phyloP scores from a whole-genome alignment of 495 filamentous ascomycete species.

The Ramalina intermedia region DNA sequence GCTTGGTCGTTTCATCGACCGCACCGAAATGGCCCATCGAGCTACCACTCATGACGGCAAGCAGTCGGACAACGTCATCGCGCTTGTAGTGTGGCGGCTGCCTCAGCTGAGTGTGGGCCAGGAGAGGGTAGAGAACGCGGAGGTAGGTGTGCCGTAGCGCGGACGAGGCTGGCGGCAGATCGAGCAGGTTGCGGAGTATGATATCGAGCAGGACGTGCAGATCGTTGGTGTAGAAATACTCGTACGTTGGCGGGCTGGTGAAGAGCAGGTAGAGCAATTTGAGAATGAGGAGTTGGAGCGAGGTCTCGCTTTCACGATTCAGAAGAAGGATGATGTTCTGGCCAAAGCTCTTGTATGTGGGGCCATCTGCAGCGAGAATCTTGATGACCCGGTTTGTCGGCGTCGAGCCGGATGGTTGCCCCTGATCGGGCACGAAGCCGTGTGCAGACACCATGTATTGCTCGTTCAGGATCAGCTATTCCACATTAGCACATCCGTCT shows the following conservation, averaged over 20 bases:
- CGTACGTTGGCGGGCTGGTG: slow-evolving; percentile 76
- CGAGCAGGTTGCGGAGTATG: slow-evolving; percentile 87
- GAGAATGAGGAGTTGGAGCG: slow-evolving; percentile 82
- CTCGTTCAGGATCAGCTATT: slow-evolving; percentile 86
- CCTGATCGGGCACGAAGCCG: slow-evolving; percentile 30
- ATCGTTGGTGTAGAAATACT: slow-evolving; percentile 98
- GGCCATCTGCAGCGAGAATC: slow-evolving; percentile 62
- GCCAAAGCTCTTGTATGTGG: slow-evolving; percentile 80
- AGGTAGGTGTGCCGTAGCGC: slow-evolving; percentile 91
- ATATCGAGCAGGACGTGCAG: slow-evolving; percentile 89
- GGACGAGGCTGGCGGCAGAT: slow-evolving; percentile 68
- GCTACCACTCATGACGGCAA: slow-evolving; percentile 45
- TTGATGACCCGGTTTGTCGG: slow-evolving; percentile 92
- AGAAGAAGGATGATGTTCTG: slow-evolving; percentile 94
- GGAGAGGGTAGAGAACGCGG: slow-evolving; percentile 80
- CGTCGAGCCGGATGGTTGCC: slow-evolving; percentile 24
- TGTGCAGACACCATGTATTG: slow-evolving; percentile 81
- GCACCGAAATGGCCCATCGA: slow-evolving; percentile 67
- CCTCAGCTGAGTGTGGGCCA: slow-evolving; percentile 81
- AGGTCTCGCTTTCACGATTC: slow-evolving; percentile 90
- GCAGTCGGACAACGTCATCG: slow-evolving; percentile 62
- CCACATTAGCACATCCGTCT: slow-evolving; percentile 6
- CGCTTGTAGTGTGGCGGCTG: slow-evolving; percentile 80
- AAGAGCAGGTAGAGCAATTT: slow-evolving; percentile 93
- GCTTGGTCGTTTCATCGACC: slow-evolving; percentile 74